Evolutionary conservation across 2,329 filamentous ascomycete species (phyloP).

Genomic region (Penicillium crustosum): DNA sequence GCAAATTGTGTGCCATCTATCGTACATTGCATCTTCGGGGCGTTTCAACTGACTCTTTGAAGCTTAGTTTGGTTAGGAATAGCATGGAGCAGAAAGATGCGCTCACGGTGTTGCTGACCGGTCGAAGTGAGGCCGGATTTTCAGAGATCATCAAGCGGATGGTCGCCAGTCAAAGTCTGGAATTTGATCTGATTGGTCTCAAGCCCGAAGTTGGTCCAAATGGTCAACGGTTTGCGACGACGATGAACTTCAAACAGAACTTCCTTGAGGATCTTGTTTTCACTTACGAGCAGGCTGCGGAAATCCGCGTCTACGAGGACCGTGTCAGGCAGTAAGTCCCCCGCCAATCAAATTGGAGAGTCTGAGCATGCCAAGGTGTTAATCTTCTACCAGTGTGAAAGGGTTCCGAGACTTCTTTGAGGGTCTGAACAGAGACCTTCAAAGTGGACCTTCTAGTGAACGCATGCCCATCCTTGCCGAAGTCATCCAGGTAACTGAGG

Average conservation of each 20-base stretch:
- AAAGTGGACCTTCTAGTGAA: slow-evolving; percentile 46
- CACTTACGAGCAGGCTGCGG: slow-evolving; percentile 80
- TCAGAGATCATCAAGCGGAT: slow-evolving; percentile 79
- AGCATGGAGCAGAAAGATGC: slow-evolving; percentile 83
- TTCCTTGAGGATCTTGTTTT: slow-evolving; percentile 79
- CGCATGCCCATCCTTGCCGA: slow-evolving; percentile 70
- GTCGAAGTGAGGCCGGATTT: slow-evolving; percentile 75
- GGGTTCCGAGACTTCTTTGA: slow-evolving; percentile 82
- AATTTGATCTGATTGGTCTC: slow-evolving; percentile 84
- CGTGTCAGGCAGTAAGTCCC: slow-evolving; percentile 56
- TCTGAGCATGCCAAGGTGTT: slow-evolving; percentile 6
- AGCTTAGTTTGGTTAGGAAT: slow-evolving; percentile 70
- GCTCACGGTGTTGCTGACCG: slow-evolving; percentile 82
- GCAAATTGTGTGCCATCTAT: slow-evolving; percentile 61
- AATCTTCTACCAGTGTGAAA: slow-evolving; percentile 56
- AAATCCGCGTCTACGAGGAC: slow-evolving; percentile 71
- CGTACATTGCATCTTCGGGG: neutral
- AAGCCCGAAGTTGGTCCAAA: slow-evolving; percentile 82
- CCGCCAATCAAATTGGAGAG: neutral
- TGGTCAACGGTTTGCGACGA: slow-evolving; percentile 74
- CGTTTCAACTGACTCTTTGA: slow-evolving; percentile 24
- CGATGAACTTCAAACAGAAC: slow-evolving; percentile 88
- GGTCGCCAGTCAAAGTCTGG: slow-evolving; percentile 69
- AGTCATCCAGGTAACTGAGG: slow-evolving; percentile 82
- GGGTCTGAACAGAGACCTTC: slow-evolving; percentile 67